Conservation (phyloP, 345 rosid genomes). For the Syzygium oleosum region DNA sequence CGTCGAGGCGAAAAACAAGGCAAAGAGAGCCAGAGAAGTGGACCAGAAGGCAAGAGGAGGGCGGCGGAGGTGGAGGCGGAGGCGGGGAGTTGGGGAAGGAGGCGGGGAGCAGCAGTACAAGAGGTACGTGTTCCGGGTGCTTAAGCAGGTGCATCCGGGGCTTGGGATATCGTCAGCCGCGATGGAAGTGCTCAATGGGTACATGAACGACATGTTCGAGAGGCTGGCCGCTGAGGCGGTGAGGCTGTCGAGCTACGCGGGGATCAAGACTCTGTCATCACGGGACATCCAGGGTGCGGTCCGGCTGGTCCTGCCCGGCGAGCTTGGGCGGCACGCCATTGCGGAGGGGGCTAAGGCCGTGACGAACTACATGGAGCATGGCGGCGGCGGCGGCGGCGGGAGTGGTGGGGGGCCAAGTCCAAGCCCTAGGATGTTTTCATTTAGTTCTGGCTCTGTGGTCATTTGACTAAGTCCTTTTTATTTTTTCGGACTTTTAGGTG, state of each 20-base stretch:
- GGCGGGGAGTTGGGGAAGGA: conserved; percentile 1
- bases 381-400: neutral
- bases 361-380: conserved; percentile 23
- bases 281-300: conserved; percentile 71
- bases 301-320: conserved; percentile 64
- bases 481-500: neutral
- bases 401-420: neutral
- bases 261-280: conserved; percentile 39
- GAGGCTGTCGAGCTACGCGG: conserved; percentile 21
- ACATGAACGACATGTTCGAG: conserved; percentile 70
- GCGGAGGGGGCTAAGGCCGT: conserved; percentile 75
- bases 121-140: conserved; percentile 53
- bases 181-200: conserved; percentile 52
- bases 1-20: neutral
- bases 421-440: neutral
- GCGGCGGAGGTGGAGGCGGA: conserved; percentile 6
- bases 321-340: conserved; percentile 64
- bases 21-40: neutral
- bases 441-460: neutral
- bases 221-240: conserved; percentile 61
- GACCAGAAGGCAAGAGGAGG: conserved; percentile 3
- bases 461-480: neutral
- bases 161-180: conserved; percentile 59
- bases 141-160: conserved; percentile 72
- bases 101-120: conserved; percentile 29